Evolutionary conservation across 2,329 filamentous ascomycete genomes (phyloP).

Genomic region (Stagonosporopsis rhizophila): DNA sequence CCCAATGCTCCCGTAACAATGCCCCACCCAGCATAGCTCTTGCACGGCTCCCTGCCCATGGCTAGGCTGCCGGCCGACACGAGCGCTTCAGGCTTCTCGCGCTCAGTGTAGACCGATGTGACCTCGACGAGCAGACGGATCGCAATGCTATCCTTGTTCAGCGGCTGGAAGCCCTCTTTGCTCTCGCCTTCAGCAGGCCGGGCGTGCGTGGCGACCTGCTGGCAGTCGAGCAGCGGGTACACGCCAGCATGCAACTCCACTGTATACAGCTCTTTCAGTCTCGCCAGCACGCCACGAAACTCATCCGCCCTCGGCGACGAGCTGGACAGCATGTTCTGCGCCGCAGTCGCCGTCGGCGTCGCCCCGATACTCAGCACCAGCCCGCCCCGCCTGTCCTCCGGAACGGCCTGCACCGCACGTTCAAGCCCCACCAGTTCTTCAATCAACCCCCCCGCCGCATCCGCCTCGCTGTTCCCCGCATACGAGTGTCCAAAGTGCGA

Average conservation of each 20-base stretch:
- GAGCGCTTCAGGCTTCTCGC: constrained; percentile 66
- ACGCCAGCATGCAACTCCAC: constrained; percentile 79
- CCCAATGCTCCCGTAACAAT: constrained; percentile 67
- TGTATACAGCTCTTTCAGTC: constrained; percentile 39
- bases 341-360: constrained; percentile 73
- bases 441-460: constrained; percentile 66
- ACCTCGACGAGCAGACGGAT: constrained; percentile 76
- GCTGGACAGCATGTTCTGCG: constrained; percentile 63
- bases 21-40: constrained; percentile 75
- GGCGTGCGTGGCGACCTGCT: constrained; percentile 78
- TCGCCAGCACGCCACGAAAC: constrained; percentile 52
- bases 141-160: constrained; percentile 66
- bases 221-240: constrained; percentile 77
- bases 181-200: constrained; percentile 46
- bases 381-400: constrained; percentile 37
- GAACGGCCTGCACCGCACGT: constrained; percentile 54
- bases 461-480: constrained; percentile 58
- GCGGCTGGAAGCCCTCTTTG: constrained; percentile 34
- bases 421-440: constrained; percentile 66
- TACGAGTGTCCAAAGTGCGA: constrained; percentile 78
- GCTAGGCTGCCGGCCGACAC: constrained; percentile 73
- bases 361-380: constrained; percentile 74
- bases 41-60: constrained; percentile 75
- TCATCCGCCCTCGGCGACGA: constrained; percentile 47
- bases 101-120: constrained; percentile 66